A percentile compares a stretch with the other conserved stretches of the same genome.
Evolutionary conservation across 257 asterid genomes (phyloP).

Genomic region (Rehmannia glutinosa): DNA sequence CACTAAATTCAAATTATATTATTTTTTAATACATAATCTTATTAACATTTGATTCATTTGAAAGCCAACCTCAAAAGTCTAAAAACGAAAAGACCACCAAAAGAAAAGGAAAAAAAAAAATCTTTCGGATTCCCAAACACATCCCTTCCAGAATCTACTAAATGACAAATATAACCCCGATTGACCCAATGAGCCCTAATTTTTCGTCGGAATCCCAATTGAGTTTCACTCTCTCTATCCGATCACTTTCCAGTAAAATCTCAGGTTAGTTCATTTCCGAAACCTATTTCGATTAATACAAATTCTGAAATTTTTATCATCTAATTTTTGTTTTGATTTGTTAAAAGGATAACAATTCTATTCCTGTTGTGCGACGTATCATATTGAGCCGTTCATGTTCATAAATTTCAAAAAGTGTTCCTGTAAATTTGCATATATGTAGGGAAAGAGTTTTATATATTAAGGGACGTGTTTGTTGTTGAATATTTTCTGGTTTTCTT

Average conservation of each 20-base stretch:
- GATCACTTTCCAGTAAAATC: constrained; percentile 5
- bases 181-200: constrained; percentile 18
- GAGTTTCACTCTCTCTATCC: constrained; percentile 16
- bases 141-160: neutral
- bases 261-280: constrained; percentile 19
- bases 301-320: too few species aligned
- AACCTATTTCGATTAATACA: neutral
- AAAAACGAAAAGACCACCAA: neutral
- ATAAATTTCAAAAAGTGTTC: neutral
- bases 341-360: neutral
- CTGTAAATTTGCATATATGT: neutral
- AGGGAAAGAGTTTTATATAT: neutral
- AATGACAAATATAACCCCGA: constrained; percentile 20
- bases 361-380: neutral
- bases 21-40: too few species aligned
- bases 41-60: too few species aligned
- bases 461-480: too few species aligned
- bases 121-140: neutral
- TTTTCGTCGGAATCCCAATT: constrained; percentile 24
- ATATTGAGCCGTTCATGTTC: neutral
- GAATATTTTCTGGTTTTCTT: neutral
- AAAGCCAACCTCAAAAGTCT: neutral
- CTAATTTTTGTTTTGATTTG: neutral
- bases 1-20: too few species aligned
- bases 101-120: neutral